These are phyloP conservation scores for Aspergillus melleus DNA, from an alignment of 2,329 filamentous ascomycete species.

Conservation along the genomic window DNA sequence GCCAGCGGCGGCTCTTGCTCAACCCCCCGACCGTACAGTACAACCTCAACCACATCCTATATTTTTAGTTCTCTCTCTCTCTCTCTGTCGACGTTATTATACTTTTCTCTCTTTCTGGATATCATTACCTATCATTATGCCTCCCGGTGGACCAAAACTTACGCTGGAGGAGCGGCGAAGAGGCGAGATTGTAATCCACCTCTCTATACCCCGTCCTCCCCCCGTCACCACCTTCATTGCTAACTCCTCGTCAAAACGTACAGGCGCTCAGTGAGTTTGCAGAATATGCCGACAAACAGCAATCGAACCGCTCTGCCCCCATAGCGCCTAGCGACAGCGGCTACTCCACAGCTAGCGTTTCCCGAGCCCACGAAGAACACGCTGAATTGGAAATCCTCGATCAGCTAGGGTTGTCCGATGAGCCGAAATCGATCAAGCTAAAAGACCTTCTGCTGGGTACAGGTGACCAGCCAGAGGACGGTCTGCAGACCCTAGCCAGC, in stretches of 20 bases:
- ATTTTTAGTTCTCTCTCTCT: not conserved
- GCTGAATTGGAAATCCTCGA: slow-evolving; percentile 91
- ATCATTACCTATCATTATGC: slow-evolving; percentile 27
- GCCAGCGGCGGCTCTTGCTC: slow-evolving; percentile 35
- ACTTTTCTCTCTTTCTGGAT: not conserved
- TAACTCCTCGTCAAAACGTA: not conserved
- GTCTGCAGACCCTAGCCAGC: slow-evolving; percentile 62
- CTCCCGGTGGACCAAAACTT: slow-evolving; percentile 53
- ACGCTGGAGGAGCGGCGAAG: slow-evolving; percentile 77
- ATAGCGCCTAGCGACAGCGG: slow-evolving; percentile 43
- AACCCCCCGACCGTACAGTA: slow-evolving; percentile 24
- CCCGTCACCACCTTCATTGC: slow-evolving; percentile 8
- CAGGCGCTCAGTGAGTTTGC: slow-evolving; percentile 91
- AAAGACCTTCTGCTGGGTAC: slow-evolving; percentile 71
- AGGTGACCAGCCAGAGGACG: slow-evolving; percentile 57
- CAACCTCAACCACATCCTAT: slow-evolving; percentile 3
- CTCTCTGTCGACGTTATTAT: not conserved
- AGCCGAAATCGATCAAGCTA: slow-evolving; percentile 63
- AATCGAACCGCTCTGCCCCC: slow-evolving; percentile 54
- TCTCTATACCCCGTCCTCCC: not conserved
- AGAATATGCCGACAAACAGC: slow-evolving; percentile 95
- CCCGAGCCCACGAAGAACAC: slow-evolving; percentile 61
- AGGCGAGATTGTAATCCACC: slow-evolving; percentile 71
- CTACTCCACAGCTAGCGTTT: slow-evolving; percentile 38
- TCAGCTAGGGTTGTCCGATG: slow-evolving; percentile 70